Base-by-base conservation (phyloP, 768 basidiomycete genomes). In the Termitomyces sp. region DNA sequence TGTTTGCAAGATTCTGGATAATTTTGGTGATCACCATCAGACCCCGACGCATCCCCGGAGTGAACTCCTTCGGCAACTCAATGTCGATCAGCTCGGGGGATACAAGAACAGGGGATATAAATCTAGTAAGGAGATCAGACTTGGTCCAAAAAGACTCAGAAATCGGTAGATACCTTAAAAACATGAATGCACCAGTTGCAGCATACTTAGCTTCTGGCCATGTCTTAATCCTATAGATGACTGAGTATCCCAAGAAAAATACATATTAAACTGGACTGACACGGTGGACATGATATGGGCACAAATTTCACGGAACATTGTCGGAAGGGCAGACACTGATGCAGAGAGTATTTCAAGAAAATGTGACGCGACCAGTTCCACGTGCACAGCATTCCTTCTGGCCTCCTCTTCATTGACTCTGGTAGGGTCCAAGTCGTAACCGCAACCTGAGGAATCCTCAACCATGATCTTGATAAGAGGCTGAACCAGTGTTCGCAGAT, bases 1-100 rank as follows among this genome's bases (percentile, higher is more conserved):
- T 96, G 73, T 97, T 98, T 20, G 94, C 94, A 32, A 97, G 73
- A 66, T 93, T 95, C 71, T 96, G 94, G 46, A 97, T 87, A 56
- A 95, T 86, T 74, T 95, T 97, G 44, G 93, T 91, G 61, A 97
- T 88, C 47, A 91, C 76, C 79, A 91, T 87, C 14, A 96, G 76
- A 18, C 91, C 93, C 42, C 89, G 85, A 18, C 91, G 87, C 53
- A 91, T 79, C 30, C 81, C 77, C 1, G 65, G 64, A 40, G 78
- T 74, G 37, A 81, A 78, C 37, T 87, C 88, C 58, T 80, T 79
- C 0, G 91, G 89, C 0, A 93, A 67, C 60, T 92, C 88, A 39
- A 97, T 77, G 64, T 97, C 95, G 18, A 97, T 84, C 10, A 76
- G 84, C 65, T 93, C 91, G 0, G 95, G 95, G 0, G 90, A 77